These are phyloP conservation scores for Solanum bulbocastanum DNA, from an alignment of 257 asterid genomes.

Conservation along the genomic window DNA sequence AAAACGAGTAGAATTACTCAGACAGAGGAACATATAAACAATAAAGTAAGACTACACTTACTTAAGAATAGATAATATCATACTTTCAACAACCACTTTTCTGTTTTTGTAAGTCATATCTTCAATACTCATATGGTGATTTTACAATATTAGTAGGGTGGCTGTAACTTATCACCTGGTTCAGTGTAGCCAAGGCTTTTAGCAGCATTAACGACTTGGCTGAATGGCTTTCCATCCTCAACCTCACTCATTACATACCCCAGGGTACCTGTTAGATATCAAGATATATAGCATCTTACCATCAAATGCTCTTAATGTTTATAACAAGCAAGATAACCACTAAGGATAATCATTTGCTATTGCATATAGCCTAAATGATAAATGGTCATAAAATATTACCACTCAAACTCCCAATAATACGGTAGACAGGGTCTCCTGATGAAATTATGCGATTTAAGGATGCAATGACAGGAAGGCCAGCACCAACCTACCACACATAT, in stretches of 20 bases:
- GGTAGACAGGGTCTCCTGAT: conserved; percentile 67
- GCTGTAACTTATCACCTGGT: conserved; percentile 51
- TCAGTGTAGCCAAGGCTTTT: conserved; percentile 89
- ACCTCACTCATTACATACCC: conserved; percentile 97
- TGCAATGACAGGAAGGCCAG: conserved; percentile 93
- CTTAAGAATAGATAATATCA: not conserved
- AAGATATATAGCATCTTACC: not conserved
- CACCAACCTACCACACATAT: conserved; percentile 68
- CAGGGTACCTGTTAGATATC: conserved; percentile 56
- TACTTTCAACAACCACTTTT: not conserved
- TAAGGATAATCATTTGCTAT: not conserved
- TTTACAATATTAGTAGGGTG: not conserved
- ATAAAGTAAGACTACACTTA: not conserved
- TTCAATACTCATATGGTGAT: not conserved
- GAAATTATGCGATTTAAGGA: conserved; percentile 69
- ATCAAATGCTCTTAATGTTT: not conserved
- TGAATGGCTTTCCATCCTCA: conserved; percentile 78
- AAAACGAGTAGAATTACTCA: not conserved
- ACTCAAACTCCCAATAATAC: conserved; percentile 82
- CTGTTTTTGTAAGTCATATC: not conserved
- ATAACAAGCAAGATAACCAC: conserved; percentile 2
- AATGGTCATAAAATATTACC: conserved; percentile 28
- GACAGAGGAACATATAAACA: not conserved
- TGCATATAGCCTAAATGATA: not conserved
- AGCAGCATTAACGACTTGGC: conserved; percentile 78